Percentiles rank a stretch among this genome's conserved stretches.
Evolutionary conservation across 106 monocot species (phyloP).

Genomic region (Phalaenopsis aphrodite): DNA sequence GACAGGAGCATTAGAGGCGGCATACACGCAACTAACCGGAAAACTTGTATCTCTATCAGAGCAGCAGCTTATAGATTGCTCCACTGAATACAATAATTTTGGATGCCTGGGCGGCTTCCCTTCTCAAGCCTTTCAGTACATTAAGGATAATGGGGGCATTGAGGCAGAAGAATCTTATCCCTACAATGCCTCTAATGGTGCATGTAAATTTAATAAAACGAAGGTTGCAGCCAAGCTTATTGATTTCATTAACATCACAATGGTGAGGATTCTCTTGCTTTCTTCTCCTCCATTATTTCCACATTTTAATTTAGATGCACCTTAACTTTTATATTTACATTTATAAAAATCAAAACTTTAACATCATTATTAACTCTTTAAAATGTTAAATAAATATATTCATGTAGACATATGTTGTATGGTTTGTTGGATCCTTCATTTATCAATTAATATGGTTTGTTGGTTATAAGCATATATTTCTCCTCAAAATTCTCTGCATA

Average conservation of each 20-base stretch:
- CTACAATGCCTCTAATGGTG: slow-evolving; percentile 52
- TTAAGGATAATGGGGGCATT: slow-evolving; percentile 75
- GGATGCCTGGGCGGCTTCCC: slow-evolving; percentile 76
- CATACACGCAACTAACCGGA: slow-evolving; percentile 61
- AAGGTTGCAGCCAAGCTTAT: slow-evolving; percentile 54
- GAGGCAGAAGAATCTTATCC: slow-evolving; percentile 78
- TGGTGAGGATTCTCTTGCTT: slow-evolving; percentile 11
- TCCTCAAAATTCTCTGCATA: no score
- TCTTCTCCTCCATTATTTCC: background rate
- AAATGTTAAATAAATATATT: no score
- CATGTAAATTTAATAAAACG: slow-evolving; percentile 37
- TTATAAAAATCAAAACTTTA: no score
- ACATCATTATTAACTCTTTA: no score
- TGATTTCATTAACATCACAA: slow-evolving; percentile 55
- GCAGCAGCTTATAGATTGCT: slow-evolving; percentile 82
- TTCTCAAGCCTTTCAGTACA: slow-evolving; percentile 74
- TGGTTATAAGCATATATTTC: no score
- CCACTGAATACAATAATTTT: slow-evolving; percentile 50
- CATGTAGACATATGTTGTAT: no score
- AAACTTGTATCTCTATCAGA: slow-evolving; percentile 61
- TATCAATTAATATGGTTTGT: no score
- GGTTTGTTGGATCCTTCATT: no score
- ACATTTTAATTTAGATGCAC: background rate
- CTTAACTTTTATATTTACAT: no score
- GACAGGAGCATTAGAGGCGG: slow-evolving; percentile 74